Evolutionary conservation across 305 asterid species (phyloP), one percentile per base, ranked within the genome.

Genomic region (Fraxinus platypoda): DNA sequence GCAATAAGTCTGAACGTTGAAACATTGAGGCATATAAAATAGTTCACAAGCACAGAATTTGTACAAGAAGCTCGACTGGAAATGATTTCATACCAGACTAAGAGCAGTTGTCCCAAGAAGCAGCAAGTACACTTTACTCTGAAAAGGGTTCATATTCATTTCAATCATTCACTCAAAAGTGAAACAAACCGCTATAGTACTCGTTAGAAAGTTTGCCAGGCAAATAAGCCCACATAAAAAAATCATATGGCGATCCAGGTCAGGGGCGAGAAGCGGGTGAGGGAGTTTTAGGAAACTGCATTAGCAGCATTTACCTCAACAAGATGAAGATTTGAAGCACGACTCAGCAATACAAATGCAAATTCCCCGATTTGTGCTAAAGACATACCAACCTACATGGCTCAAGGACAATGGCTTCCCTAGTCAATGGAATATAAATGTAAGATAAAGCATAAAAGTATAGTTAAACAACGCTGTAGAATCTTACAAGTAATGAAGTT

Each of bases 31-130:
- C 66, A 57, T 19, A 57, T 52, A 3, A 52, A 25, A 57, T 57
- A 57, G 66, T 57, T 57, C 25, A 17, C 8, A 5, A 7, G 25
- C 66, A 19, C 25, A 8, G 17, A 59, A 23, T 23, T 62, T 23
- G 12, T 2, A 62, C 17, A 62, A 21, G 30, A 5, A 57, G 17
- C 35, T 26, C 3, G 79, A 68, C 3, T 23, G 6, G 52, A 38
- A 75, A 87, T 19, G 31, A 70, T 73, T 66, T 41, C 78, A 31
- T 91, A 96, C 99, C 98, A 96, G 94, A 87, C 99, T 96, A 86
- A 96, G 98, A 78, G 99, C 98, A 71, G 99, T 96, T 30, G 98
- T 94, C 87, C 99, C 99, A 75, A 96, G 98, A 66, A 96, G 98
- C 87, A 96, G 94, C 83, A 94, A 89, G 88, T 96, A 96, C 78